These are phyloP conservation scores for Teunomyces cretensis DNA, from an alignment of 805 yeast species.

Conservation along the genomic window DNA sequence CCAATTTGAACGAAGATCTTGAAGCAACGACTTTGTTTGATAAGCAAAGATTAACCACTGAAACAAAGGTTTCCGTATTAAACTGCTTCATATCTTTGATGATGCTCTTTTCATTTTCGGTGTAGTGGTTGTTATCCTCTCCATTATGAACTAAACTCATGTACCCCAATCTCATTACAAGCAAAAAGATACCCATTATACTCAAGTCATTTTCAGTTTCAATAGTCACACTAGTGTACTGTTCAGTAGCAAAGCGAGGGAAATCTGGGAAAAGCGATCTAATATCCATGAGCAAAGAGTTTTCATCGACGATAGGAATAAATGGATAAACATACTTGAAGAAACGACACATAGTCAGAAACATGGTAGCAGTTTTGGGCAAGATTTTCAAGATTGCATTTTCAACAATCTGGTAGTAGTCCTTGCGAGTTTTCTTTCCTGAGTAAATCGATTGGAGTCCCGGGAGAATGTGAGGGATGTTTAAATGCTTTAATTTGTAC, in stretches of 20 bases:
- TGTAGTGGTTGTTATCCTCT: slow-evolving; percentile 24
- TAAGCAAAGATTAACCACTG: slow-evolving; percentile 33
- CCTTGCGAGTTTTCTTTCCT: slow-evolving; percentile 16
- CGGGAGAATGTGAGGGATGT: slow-evolving; percentile 2
- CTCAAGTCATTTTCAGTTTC: slow-evolving; percentile 31
- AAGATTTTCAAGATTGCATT: slow-evolving; percentile 27
- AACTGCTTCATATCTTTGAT: slow-evolving; percentile 30
- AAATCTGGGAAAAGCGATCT: slow-evolving; percentile 21
- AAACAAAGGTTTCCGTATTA: slow-evolving; percentile 27
- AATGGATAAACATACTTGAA: slow-evolving; percentile 42
- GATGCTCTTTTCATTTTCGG: slow-evolving; percentile 25
- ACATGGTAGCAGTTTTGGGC: slow-evolving; percentile 26
- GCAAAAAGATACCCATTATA: slow-evolving; percentile 28
- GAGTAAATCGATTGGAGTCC: slow-evolving; percentile 3
- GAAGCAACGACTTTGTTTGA: slow-evolving; percentile 28
- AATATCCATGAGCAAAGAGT: slow-evolving; percentile 25
- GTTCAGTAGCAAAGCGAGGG: slow-evolving; percentile 16
- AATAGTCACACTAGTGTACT: slow-evolving; percentile 21
- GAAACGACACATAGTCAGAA: slow-evolving; percentile 29
- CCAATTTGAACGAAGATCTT: slow-evolving; percentile 34
- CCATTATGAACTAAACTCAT: slow-evolving; percentile 39
- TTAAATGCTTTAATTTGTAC: not conserved
- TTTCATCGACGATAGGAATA: slow-evolving; percentile 35
- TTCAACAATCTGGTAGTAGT: slow-evolving; percentile 28
- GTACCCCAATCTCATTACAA: slow-evolving; percentile 36